A percentile compares a stretch with the other conserved stretches of the same genome.
phyloP scores from a whole-genome alignment of 139 green algal genomes.

The Cymbomonas tetramitiformis region DNA sequence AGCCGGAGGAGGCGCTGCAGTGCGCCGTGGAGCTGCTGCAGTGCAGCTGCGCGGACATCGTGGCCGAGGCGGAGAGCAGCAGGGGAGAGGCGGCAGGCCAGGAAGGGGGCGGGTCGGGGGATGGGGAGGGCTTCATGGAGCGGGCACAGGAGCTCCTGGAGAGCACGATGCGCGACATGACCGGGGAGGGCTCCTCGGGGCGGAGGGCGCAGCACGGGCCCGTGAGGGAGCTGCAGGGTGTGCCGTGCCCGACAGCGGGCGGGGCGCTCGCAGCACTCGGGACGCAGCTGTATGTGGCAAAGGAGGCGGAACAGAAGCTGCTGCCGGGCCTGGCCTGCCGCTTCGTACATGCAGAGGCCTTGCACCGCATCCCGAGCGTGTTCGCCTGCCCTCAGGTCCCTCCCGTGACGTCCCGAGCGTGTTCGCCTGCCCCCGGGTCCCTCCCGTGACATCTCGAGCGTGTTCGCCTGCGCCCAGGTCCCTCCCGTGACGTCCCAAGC shows the following conservation, averaged over 20 bases:
- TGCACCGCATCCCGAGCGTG: no score
- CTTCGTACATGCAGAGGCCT: no score
- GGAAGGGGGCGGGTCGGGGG: no score
- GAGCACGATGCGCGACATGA: no score
- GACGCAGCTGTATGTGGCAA: neutral
- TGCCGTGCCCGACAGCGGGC: neutral
- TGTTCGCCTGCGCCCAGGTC: neutral
- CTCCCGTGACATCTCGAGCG: neutral
- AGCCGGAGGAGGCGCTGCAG: no score
- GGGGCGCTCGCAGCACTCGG: neutral
- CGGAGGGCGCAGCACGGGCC: neutral
- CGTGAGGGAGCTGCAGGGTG: neutral
- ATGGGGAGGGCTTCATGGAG: no score
- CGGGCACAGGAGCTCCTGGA: no score
- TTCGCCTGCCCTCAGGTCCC: no score
- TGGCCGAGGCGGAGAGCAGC: neutral
- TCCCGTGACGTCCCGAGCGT: no score
- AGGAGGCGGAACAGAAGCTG: neutral
- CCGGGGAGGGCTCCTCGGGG: no score
- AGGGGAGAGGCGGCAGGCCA: no score
- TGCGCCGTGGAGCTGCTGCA: conserved; percentile 35
- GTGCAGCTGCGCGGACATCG: conserved; percentile 34
- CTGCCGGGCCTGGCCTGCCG: neutral
- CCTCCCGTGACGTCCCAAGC: neutral
- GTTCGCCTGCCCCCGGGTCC: neutral